Conservation (phyloP, 805 yeast genomes). For the Yamadazyma ubonensis region DNA sequence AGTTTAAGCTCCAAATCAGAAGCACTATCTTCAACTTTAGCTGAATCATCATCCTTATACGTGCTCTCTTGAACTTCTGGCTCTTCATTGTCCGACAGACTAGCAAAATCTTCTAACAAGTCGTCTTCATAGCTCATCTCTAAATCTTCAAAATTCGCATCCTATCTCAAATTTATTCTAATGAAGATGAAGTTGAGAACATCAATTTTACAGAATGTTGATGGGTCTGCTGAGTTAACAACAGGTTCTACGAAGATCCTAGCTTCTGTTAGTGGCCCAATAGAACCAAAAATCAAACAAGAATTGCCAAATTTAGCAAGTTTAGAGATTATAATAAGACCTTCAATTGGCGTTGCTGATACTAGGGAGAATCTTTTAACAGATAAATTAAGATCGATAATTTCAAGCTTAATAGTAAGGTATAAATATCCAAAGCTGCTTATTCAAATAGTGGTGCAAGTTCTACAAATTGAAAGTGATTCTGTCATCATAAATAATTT, state of each 20-base stretch:
- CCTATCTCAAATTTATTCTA: neutral
- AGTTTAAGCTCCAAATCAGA: constrained; percentile 10
- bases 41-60: neutral
- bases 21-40: neutral
- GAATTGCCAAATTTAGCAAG: constrained; percentile 79
- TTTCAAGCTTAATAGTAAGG: constrained; percentile 60
- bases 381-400: constrained; percentile 61
- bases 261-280: constrained; percentile 86
- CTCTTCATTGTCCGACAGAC: constrained; percentile 1
- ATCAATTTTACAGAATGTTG: constrained; percentile 55
- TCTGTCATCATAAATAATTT: constrained; percentile 18
- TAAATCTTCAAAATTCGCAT: constrained; percentile 3
- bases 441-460: constrained; percentile 43
- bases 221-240: constrained; percentile 71
- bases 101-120: constrained; percentile 41
- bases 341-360: constrained; percentile 70
- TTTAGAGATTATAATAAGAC: constrained; percentile 75
- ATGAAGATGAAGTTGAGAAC: constrained; percentile 19
- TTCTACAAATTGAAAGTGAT: constrained; percentile 29
- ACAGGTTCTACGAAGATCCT: constrained; percentile 57
- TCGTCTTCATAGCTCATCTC: constrained; percentile 39
- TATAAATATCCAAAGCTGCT: constrained; percentile 74
- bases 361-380: constrained; percentile 78
- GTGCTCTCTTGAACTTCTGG: neutral
- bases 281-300: constrained; percentile 79